A percentile compares a stretch with the other conserved stretches of the same genome.
These are phyloP conservation scores for Lojkania enalia DNA, from an alignment of 2,329 filamentous ascomycete genomes.

Conservation along the genomic window DNA sequence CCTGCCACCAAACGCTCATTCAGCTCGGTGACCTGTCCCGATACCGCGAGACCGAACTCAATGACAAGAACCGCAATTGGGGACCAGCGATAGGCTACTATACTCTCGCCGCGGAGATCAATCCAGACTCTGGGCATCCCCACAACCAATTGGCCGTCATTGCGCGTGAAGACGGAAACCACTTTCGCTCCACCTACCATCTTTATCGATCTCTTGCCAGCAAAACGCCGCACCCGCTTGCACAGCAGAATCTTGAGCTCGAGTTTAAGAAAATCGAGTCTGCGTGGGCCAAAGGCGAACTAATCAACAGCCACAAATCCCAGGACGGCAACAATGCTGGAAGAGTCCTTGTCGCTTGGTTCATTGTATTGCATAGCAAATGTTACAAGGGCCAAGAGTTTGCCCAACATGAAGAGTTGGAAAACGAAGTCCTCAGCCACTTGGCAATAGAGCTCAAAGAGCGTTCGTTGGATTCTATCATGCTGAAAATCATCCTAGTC, in stretches of 20 bases:
- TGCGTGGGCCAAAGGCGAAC: constrained; percentile 60
- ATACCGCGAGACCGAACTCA: constrained; percentile 74
- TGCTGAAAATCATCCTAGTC: constrained; percentile 80
- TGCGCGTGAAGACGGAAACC: constrained; percentile 73
- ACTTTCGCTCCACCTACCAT: constrained; percentile 85
- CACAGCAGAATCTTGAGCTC: constrained; percentile 73
- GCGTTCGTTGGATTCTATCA: constrained; percentile 62
- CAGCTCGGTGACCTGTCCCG: constrained; percentile 88
- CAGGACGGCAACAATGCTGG: constrained; percentile 56
- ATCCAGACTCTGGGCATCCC: constrained; percentile 76
- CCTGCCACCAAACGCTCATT: constrained; percentile 81
- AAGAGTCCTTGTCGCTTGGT: constrained; percentile 75
- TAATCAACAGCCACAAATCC: constrained; percentile 48
- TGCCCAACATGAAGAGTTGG: constrained; percentile 75
- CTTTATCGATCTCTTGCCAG: constrained; percentile 82
- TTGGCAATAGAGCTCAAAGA: constrained; percentile 73
- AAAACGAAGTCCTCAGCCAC: constrained; percentile 81
- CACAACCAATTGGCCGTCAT: constrained; percentile 93
- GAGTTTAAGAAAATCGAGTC: constrained; percentile 71
- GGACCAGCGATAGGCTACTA: constrained; percentile 84
- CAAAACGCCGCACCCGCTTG: constrained; percentile 72
- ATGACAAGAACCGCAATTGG: constrained; percentile 71
- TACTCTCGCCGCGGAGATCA: constrained; percentile 74
- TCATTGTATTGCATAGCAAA: constrained; percentile 81
- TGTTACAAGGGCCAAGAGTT: constrained; percentile 80